phyloP scores from a whole-genome alignment of 208 protist species.

The Acanthamoeba royreba region DNA sequence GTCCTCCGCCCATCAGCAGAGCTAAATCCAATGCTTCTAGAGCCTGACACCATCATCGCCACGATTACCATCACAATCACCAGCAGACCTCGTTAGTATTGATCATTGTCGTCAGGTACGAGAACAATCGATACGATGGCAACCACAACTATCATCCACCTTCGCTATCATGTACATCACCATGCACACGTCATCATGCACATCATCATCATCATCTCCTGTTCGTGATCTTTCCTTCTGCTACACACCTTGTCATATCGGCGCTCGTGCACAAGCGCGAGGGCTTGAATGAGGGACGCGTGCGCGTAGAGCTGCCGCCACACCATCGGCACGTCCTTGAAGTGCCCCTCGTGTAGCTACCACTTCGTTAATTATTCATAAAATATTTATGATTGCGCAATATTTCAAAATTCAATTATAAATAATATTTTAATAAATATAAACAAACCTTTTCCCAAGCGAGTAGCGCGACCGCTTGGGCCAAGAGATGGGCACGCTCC shows the following conservation, averaged over 20 bases:
- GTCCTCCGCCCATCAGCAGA: neutral
- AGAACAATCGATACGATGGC: no score
- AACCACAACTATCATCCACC: no score
- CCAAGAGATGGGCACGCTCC: neutral
- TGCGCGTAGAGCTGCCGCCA: conserved; percentile 31
- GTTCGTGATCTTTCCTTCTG: no score
- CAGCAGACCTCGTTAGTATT: no score
- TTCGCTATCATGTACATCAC: no score
- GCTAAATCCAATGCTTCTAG: conserved; percentile 5
- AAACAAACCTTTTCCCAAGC: conserved; percentile 11
- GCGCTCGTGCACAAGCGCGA: neutral
- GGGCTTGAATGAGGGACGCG: neutral
- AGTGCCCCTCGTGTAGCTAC: neutral
- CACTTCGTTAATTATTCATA: no score
- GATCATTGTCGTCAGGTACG: no score
- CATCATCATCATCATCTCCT: no score
- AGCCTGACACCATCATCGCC: no score
- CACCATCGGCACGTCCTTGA: neutral
- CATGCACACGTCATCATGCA: neutral
- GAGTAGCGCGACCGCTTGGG: neutral
- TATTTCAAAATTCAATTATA: neutral
- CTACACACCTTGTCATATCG: neutral
- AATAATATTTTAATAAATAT: neutral
- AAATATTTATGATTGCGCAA: neutral
- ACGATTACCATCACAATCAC: no score